Percentiles rank a stretch among this genome's conserved stretches.
These are phyloP conservation scores for Colletotrichum graminicola DNA, from an alignment of 2,329 filamentous ascomycete genomes.

Conservation along the genomic window DNA sequence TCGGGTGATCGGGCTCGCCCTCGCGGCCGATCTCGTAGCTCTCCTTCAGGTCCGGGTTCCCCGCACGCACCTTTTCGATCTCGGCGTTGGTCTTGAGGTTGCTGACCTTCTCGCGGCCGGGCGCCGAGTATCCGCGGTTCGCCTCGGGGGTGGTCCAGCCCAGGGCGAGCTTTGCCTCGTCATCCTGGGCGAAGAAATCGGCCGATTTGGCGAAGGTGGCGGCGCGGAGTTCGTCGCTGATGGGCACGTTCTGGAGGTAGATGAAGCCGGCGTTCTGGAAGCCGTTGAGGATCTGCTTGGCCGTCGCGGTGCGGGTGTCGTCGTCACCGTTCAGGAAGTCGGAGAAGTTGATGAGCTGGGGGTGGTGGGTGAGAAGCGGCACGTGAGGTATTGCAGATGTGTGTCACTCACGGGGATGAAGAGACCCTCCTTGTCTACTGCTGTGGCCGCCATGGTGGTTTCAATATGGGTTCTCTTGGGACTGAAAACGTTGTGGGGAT, in stretches of 20 bases:
- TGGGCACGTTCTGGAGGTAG: conserved; percentile 85
- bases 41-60: conserved; percentile 75
- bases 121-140: conserved; percentile 80
- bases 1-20: conserved; percentile 71
- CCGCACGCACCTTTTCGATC: conserved; percentile 69
- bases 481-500: neutral
- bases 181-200: conserved; percentile 76
- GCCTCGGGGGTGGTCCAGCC: conserved; percentile 79
- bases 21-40: conserved; percentile 75
- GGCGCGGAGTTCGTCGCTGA: conserved; percentile 69
- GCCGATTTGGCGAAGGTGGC: conserved; percentile 76
- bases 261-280: conserved; percentile 92
- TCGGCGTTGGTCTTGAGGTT: conserved; percentile 65
- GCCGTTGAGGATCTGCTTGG: conserved; percentile 78
- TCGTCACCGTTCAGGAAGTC: conserved; percentile 75
- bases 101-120: conserved; percentile 78
- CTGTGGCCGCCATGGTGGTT: conserved; percentile 54
- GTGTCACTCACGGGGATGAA: conserved; percentile 64
- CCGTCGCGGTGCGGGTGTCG: conserved; percentile 72
- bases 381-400: conserved; percentile 44
- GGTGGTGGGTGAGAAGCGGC: conserved; percentile 31
- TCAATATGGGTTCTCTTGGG: neutral
- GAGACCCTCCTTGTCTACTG: conserved; percentile 65
- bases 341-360: conserved; percentile 82
- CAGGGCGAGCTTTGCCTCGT: conserved; percentile 72